Base-by-base conservation (phyloP, 73 alveolate species). In the Loxodes magnus region DNA sequence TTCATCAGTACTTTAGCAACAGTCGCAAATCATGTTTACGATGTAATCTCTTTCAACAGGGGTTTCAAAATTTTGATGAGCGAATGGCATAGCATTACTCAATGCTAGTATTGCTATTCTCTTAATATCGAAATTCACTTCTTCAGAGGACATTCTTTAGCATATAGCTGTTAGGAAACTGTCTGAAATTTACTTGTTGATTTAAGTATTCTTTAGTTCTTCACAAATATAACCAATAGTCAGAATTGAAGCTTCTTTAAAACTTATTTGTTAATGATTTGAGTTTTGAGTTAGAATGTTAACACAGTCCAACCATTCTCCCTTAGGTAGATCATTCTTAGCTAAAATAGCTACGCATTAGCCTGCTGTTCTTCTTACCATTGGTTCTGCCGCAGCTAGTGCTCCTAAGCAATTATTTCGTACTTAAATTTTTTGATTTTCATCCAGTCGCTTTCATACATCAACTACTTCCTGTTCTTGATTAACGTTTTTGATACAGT, bases 201-300 rank as follows among this genome's bases (percentile, higher is more conserved):
- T 10, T 22, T 43, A 56, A 3, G 26, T 24, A 2, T 58, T 43
- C 19, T 22, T 53, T n/a, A 74, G 66, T 43, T 67, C 88, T 38
- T 74, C 88, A 38, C 88, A 74, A 9, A 74, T 74, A 43, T 46
- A 65, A 3, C 81, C 81, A 2, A 74, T 67, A 14, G 88, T 74
- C 46, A 43, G 46, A 17, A 74, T 52, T 19, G 81, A 14, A 3
- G 76, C 63, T 20, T 14, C 20, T 44, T 64, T 74, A 44, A 74
- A 35, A 14, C 42, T 55, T 21, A 25, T 34, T 24, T 68, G 52
- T 25, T 65, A 71, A 36, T 57, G 56, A 16, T n/a, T 34, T 0
- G 88, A 22, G 35, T 74, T 74, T 22, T 60, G 35, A 7, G 59
- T 35, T 14, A 74, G 64, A 36, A 53, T 74, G 10, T 65, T 71